Base-by-base conservation (phyloP, 2,329 filamentous ascomycete species). In the Hirsutella minnesotensis region DNA sequence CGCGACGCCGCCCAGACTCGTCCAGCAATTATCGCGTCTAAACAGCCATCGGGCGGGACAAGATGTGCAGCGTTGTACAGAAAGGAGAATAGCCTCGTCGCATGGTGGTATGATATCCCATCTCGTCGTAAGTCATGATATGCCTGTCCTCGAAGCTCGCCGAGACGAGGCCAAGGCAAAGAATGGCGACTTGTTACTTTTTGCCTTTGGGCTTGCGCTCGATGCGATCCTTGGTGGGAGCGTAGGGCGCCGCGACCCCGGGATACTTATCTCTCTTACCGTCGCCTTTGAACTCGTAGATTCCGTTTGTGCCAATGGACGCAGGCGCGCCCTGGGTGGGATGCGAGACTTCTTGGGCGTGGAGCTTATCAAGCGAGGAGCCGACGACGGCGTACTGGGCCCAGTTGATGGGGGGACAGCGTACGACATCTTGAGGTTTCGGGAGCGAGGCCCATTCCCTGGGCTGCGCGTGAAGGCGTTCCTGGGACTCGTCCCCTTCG, bases 351-450 rank as follows among this genome's bases (percentile, higher is more conserved):
- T 95, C 88, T 56, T 94, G 85, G 40, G 79, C 75, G 59, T 95
- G 89, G 49, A 95, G 69, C 58, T 80, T 84, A 61, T 95, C 87
- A 30, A 95, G 70, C 2, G 86, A 78, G 19, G 63, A 58, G 39
- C 87, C 89, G 3, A 92, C 79, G n/a, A 95, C 73, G 52, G 86
- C 86, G 61, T 96, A 96, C 57, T 95, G 89, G 12, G 81, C 78
- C 90, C 90, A 96, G 66, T 95, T 95, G 56, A 96, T 81, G 9
- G 86, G 83, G 9, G 90, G 90, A 65, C 82, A 87, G 34, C 89
- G 80, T 21, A 94, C 81, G 1, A 96, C 69, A 51, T 84, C 84
- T 60, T 95, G 90, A 7, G 85, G 79, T 13, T 73, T 74, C 0
- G 89, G 89, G 13, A 95, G 74, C 16, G 65, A 66, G 3, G 75